phyloP scores from a whole-genome alignment of 768 basidiomycete genomes.

The Heimioporus sp. region DNA sequence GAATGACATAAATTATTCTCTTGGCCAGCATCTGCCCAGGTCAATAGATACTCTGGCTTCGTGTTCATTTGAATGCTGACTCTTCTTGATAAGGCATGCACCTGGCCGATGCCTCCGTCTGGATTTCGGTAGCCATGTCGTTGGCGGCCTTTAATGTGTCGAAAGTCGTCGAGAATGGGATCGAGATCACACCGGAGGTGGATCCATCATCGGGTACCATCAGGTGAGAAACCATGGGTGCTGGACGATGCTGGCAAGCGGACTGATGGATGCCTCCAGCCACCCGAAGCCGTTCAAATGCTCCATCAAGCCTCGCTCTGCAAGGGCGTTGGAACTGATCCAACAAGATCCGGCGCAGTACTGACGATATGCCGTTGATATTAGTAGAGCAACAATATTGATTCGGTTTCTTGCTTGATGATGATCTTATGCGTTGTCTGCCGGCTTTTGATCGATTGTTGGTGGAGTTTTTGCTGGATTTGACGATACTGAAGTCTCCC shows the following conservation, averaged over 20 bases:
- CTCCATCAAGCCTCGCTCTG: conserved; percentile 57
- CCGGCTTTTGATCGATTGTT: not conserved
- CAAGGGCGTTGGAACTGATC: conserved; percentile 52
- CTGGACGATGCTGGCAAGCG: not conserved
- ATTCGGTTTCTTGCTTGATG: not conserved
- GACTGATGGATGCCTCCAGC: conserved; percentile 25
- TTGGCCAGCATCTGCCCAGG: conserved; percentile 28
- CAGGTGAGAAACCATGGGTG: conserved; percentile 37
- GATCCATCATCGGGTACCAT: conserved; percentile 64
- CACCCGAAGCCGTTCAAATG: conserved; percentile 66
- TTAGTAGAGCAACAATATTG: not conserved
- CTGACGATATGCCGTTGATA: too few species aligned
- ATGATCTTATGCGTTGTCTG: not conserved
- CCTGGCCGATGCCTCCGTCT: conserved; percentile 51
- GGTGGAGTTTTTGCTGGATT: not conserved
- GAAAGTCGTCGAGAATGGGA: conserved; percentile 43
- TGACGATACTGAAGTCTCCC: not conserved
- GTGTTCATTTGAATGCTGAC: conserved; percentile 25
- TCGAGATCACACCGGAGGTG: conserved; percentile 50
- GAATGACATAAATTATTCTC: conserved; percentile 3
- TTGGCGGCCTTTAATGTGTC: conserved; percentile 49
- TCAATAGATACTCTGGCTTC: conserved; percentile 1
- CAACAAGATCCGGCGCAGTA: conserved; percentile 37
- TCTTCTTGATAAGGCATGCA: conserved; percentile 38
- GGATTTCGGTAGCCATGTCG: conserved; percentile 41